A percentile compares a stretch with the other conserved stretches of the same genome.
phyloP scores from a whole-genome alignment of 1,139 yeast species.

The Arxiozyma bovina region DNA sequence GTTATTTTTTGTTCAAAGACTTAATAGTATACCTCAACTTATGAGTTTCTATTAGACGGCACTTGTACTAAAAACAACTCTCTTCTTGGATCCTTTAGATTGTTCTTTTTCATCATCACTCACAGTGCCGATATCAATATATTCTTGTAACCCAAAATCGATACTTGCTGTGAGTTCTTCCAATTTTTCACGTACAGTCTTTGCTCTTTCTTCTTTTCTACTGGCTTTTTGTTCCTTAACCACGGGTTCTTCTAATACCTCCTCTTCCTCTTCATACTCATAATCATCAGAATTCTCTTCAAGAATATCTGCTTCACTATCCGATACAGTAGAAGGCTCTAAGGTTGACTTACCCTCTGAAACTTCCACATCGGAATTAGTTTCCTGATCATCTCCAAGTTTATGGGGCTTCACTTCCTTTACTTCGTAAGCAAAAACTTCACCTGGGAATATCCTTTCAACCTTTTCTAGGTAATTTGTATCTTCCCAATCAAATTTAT shows the following conservation, averaged over 20 bases:
- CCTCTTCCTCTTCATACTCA: neutral
- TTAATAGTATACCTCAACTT: neutral
- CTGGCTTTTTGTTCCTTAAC: neutral
- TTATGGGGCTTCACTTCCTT: slow-evolving; percentile 1
- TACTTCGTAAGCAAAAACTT: slow-evolving; percentile 12
- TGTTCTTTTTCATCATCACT: neutral
- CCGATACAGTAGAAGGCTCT: too few relatives aligned
- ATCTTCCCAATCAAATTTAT: slow-evolving; percentile 19
- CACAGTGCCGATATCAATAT: slow-evolving; percentile 5
- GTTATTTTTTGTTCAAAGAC: neutral
- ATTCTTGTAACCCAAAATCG: slow-evolving; percentile 4
- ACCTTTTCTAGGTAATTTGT: slow-evolving; percentile 14
- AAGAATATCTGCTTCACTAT: neutral
- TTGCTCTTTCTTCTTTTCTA: neutral
- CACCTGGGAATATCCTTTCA: slow-evolving; percentile 20
- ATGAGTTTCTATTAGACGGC: neutral
- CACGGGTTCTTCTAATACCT: neutral
- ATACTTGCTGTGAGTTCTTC: neutral
- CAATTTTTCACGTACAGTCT: slow-evolving; percentile 1
- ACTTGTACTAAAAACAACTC: neutral
- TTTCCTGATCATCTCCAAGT: neutral
- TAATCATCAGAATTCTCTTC: neutral
- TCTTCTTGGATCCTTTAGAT: neutral
- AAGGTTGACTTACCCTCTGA: neutral
- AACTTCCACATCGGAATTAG: neutral